Evolutionary conservation across 2,329 filamentous ascomycete genomes (phyloP), one percentile per base, ranked within the genome.

Genomic region (Xylaria sp.): DNA sequence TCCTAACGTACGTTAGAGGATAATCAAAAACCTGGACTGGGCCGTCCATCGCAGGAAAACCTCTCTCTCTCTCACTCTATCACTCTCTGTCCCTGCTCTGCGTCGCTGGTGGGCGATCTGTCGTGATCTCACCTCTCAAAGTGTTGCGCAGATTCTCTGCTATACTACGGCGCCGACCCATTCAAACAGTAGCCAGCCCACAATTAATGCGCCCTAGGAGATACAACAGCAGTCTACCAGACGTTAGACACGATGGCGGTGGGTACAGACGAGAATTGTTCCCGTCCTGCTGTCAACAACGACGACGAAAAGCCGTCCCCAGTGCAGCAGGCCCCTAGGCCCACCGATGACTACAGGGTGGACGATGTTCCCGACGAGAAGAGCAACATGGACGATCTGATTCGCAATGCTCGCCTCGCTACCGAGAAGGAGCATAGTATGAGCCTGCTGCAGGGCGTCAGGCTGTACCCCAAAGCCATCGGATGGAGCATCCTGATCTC

Each of bases 381-480:
- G 57, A 56, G 69, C 44, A 66, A 63, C 69, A 77, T 78, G 72
- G 75, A 76, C 72, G 78, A 78, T 39, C 75, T 85, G 46, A 80
- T 85, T 69, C 80, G 84, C 76, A 80, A 81, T 72, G 85, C 85
- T 62, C 84, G 80, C 73, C 75, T 78, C 37, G 88, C 88, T 18
- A 84, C 87, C 34, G 84, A 88, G 68, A 89, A 88, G 79, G 89
- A 91, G 80, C 90, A 89, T 74, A 85, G 83, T 15, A 93, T 94
- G 91, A 91, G 87, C 56, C 83, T 97, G 67, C 77, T 87, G 78
- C 89, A 97, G 82, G 94, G 93, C 71, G 86, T 97, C 79, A 89
- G 85, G 77, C 85, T 96, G 31, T 97, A 97, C 78, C 94, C 93
- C 67, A 95, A 97, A 83, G 94, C 94, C 25, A 90, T 97, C 66